These are phyloP conservation scores for Exophiala xenobiotica DNA, from an alignment of 2,329 filamentous ascomycete species.

Conservation along the genomic window DNA sequence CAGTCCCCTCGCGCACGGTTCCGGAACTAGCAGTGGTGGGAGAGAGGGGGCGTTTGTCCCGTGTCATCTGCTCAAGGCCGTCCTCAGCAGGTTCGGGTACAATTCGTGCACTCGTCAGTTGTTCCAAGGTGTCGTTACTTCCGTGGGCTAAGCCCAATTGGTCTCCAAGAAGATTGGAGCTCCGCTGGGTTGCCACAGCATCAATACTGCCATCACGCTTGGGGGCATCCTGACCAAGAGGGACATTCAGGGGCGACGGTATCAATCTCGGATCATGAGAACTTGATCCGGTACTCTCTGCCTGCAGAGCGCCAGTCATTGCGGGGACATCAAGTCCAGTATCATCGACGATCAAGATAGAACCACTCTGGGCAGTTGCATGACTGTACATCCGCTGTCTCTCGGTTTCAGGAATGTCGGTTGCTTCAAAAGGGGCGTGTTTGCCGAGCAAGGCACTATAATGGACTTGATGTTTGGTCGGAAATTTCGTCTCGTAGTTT, in stretches of 20 bases:
- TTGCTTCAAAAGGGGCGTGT: constrained; percentile 11
- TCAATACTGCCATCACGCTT: constrained; percentile 17
- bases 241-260: not conserved
- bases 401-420: not conserved
- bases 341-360: constrained; percentile 79
- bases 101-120: not conserved
- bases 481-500: constrained; percentile 74
- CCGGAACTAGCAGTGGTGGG: constrained; percentile 19
- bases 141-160: constrained; percentile 7
- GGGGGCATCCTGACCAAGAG: not conserved
- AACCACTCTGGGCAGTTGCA: constrained; percentile 80
- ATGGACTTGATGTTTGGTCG: constrained; percentile 33
- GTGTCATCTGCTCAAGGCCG: not conserved
- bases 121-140: constrained; percentile 8
- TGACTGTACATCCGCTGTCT: constrained; percentile 46
- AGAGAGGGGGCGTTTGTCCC: constrained; percentile 6
- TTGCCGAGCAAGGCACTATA: constrained; percentile 20
- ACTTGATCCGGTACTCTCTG: not conserved
- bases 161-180: constrained; percentile 21
- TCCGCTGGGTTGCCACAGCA: constrained; percentile 23
- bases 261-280: not conserved
- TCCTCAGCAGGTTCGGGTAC: not conserved
- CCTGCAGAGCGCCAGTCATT: constrained; percentile 40
- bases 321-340: constrained; percentile 35
- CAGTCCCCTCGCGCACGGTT: constrained; percentile 8